Evolutionary conservation across 2,329 filamentous ascomycete genomes (phyloP).

Genomic region (Ophiostoma sp.): DNA sequence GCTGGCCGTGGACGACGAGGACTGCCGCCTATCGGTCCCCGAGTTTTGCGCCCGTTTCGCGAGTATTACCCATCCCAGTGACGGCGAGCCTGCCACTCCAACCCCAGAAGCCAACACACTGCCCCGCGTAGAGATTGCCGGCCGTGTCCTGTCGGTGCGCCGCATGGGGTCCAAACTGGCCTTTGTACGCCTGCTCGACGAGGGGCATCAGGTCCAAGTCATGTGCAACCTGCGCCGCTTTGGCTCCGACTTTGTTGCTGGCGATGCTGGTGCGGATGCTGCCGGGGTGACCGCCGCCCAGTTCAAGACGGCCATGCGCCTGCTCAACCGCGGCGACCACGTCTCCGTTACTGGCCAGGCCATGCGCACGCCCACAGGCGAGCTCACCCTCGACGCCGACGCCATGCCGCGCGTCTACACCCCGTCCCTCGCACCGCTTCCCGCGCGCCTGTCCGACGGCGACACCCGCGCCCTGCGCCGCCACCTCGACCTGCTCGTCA

Average conservation of each 20-base stretch:
- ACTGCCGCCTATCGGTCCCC: constrained; percentile 20
- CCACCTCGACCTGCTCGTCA: constrained; percentile 81
- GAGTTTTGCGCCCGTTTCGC: constrained; percentile 22
- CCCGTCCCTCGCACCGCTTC: constrained; percentile 74
- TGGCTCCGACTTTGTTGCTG: constrained; percentile 31
- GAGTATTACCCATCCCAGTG: background rate
- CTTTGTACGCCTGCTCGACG: constrained; percentile 75
- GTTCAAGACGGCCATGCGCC: constrained; percentile 58
- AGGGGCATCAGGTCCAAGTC: constrained; percentile 67
- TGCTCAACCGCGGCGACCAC: constrained; percentile 75
- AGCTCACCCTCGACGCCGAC: constrained; percentile 67
- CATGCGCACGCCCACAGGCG: constrained; percentile 63
- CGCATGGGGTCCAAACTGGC: constrained; percentile 69
- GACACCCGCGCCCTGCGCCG: constrained; percentile 71
- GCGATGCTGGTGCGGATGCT: no score
- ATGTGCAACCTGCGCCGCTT: constrained; percentile 60
- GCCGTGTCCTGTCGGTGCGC: constrained; percentile 69
- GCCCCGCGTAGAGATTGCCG: constrained; percentile 34
- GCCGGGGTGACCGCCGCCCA: constrained; percentile 29
- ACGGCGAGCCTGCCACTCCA: background rate
- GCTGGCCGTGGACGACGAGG: constrained; percentile 15
- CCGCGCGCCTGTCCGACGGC: constrained; percentile 61
- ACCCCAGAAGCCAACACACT: background rate
- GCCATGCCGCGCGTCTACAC: constrained; percentile 66
- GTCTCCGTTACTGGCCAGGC: constrained; percentile 68